Evolutionary conservation across 129 eudicot genomes (phyloP), one percentile per base, ranked within the genome.

Genomic region (Chrysanthemum lavandulifolium): DNA sequence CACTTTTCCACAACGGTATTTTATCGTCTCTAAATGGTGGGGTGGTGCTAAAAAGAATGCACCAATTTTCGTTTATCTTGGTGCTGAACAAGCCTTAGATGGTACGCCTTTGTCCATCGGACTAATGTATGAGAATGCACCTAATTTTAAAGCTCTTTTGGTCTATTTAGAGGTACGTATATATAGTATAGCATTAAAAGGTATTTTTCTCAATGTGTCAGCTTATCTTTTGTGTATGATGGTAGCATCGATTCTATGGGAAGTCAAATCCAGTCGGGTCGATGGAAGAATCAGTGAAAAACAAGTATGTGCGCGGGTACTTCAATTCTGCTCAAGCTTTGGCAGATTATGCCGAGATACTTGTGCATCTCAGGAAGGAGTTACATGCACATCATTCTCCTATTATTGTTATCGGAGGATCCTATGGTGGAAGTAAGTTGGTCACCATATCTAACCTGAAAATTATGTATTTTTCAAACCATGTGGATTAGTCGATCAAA

Each of bases 341-440:
- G 18, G 81, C 83, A 33, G 83, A 83, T 60, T 79, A 74, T 6
- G 86, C 82, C 4, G 75, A 82, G 19, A 36, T 82, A 12, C 61
- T 75, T 67, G 9, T 36, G 13, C 47, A 83, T 45, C 61, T 83
- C 9, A 83, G 79, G 48, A 21, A 58, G 5, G 59, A 79, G 3
- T 25, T 86, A n/a, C 69, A 73, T 13, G 93, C 97, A 10, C 76
- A 79, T 10, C 36, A 74, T 67, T 86, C 94, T 29, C 97, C 97
- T 2, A 68, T 89, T 43, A 85, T 92, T 14, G 91, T 87, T 47
- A 4, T 89, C 2, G 98, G 98, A 51, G 98, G 96, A 19, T 92
- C 98, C 2, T 89, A 92, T 52, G 98, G 98, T 56, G 96, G 96
- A 89, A 92, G 98, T 89, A 76, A 85, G 80, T 75, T 21, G 69